A percentile compares a stretch with the other conserved stretches of the same genome.
phyloP scores from a whole-genome alignment of 352 stramenopile species.

The Phytophthora palmivora region DNA sequence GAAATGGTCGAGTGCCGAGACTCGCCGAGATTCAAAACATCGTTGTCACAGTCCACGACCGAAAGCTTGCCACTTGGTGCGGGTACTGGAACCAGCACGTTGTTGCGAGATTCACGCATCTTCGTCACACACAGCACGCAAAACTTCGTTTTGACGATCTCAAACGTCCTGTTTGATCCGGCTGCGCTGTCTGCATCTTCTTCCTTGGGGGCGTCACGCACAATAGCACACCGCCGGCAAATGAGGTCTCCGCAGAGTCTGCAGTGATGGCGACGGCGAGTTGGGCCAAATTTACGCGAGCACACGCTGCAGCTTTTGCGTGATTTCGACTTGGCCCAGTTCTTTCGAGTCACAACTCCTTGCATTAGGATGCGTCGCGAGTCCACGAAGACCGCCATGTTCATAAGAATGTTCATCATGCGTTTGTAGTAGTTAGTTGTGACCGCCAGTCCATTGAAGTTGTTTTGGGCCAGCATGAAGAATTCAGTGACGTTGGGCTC shows the following conservation, averaged over 20 bases:
- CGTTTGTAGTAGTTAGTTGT: constrained; percentile 53
- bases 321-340: constrained; percentile 57
- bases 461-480: constrained; percentile 72
- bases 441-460: constrained; percentile 53
- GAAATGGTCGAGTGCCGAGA: constrained; percentile 43
- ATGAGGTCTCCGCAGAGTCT: constrained; percentile 83
- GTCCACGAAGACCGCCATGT: constrained; percentile 69
- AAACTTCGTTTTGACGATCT: constrained; percentile 74
- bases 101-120: constrained; percentile 48
- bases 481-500: constrained; percentile 54
- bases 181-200: constrained; percentile 7
- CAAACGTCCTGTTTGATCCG: constrained; percentile 49
- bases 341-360: constrained; percentile 48
- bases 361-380: constrained; percentile 63
- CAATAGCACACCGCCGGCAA: constrained; percentile 71
- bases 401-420: constrained; percentile 68
- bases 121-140: constrained; percentile 70
- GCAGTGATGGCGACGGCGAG: constrained; percentile 78
- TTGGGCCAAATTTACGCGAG: constrained; percentile 63
- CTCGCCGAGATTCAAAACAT: constrained; percentile 20
- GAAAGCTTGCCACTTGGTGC: constrained; percentile 33
- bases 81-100: constrained; percentile 29
- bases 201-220: constrained; percentile 56
- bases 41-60: constrained; percentile 32
- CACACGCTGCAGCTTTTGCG: constrained; percentile 71